These are phyloP conservation scores for Melanomma pulvis-pyrius DNA, from an alignment of 495 filamentous ascomycete genomes.

Conservation along the genomic window DNA sequence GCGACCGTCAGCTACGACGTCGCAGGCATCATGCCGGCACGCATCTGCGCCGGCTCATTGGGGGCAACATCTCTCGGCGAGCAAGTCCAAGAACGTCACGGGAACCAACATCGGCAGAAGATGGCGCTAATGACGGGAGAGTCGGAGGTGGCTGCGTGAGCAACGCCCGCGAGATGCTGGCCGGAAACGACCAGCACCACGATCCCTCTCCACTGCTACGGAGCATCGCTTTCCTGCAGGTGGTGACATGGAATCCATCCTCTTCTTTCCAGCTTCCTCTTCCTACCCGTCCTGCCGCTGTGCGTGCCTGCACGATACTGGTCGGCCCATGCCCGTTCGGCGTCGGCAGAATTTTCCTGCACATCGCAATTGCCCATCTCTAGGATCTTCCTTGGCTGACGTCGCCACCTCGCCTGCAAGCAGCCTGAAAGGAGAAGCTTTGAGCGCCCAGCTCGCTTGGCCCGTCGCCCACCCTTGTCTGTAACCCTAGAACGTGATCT, in stretches of 20 bases:
- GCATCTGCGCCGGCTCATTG: no score
- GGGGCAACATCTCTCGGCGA: no score
- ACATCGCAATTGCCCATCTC: background rate
- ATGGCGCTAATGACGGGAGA: background rate
- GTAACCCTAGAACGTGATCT: background rate
- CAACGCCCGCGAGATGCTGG: no score
- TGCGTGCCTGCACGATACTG: background rate
- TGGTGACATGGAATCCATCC: no score
- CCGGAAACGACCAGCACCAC: no score
- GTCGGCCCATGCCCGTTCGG: background rate
- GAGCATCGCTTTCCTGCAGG: no score
- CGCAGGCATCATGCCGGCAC: no score
- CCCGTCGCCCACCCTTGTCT: background rate
- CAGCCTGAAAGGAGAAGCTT: background rate
- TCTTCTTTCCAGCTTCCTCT: no score
- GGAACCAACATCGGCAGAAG: background rate
- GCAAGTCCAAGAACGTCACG: background rate
- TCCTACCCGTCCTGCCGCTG: no score
- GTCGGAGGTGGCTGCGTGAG: background rate
- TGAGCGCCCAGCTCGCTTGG: constrained; percentile 12
- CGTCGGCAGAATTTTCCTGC: constrained; percentile 5
- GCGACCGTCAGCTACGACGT: background rate
- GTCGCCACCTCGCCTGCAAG: background rate
- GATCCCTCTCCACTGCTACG: no score
- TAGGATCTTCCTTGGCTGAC: constrained; percentile 17